These are phyloP conservation scores for Scedosporium apiospermum DNA, from an alignment of 2,329 filamentous ascomycete species.

Conservation along the genomic window DNA sequence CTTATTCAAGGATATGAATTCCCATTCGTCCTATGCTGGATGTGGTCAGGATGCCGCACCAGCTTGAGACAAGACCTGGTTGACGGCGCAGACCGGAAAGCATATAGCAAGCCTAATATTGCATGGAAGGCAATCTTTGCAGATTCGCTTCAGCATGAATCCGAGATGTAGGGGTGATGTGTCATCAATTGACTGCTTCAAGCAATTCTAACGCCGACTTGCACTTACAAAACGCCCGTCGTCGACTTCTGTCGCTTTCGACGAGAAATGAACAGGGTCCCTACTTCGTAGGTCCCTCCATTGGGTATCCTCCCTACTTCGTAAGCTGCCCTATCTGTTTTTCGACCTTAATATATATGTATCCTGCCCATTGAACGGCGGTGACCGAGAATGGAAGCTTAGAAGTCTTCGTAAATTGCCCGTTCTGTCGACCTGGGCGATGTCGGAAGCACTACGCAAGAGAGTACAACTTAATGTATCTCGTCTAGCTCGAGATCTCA, in stretches of 20 bases:
- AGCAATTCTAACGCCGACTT: neutral
- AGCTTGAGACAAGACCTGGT: neutral
- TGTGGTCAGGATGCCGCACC: neutral
- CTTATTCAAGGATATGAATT: neutral
- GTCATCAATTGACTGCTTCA: neutral
- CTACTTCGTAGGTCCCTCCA: neutral
- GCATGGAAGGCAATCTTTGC: neutral
- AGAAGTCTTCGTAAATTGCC: neutral
- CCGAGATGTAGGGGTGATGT: neutral
- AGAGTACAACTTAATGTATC: neutral
- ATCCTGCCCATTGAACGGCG: neutral
- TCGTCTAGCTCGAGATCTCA: neutral
- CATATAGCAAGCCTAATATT: neutral
- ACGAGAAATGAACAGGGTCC: neutral
- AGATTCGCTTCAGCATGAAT: neutral
- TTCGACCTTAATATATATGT: too few relatives aligned
- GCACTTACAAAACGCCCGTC: neutral
- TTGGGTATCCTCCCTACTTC: neutral
- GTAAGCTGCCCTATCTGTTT: too few relatives aligned
- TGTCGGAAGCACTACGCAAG: neutral
- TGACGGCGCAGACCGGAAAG: neutral
- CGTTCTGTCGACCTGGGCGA: neutral
- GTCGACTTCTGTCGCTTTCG: neutral
- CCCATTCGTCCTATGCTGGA: neutral
- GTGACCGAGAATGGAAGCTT: neutral